Evolutionary conservation across 345 rosid species (phyloP).

Genomic region (Aegle marmelos): DNA sequence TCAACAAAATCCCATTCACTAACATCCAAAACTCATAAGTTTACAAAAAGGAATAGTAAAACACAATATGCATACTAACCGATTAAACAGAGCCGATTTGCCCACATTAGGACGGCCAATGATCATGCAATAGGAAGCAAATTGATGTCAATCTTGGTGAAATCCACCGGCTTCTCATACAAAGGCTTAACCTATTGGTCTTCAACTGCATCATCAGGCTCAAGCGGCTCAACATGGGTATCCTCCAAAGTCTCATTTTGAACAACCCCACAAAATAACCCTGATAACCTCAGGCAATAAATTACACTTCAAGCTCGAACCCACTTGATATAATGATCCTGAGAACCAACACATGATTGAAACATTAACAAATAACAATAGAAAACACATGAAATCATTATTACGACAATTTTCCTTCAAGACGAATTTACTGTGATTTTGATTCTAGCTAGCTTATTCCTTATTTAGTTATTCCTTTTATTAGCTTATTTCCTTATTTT

Average conservation of each 20-base stretch:
- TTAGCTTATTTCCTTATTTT: no score
- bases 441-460: no score
- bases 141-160: slow-evolving; percentile 57
- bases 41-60: background rate
- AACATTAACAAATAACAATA: background rate
- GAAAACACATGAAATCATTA: background rate
- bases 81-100: slow-evolving; percentile 86
- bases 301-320: slow-evolving; percentile 15
- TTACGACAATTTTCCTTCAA: no score
- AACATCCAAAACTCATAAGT: background rate
- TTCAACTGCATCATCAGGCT: slow-evolving; percentile 15
- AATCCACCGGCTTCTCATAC: slow-evolving; percentile 55
- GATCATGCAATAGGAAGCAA: slow-evolving; percentile 75
- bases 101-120: slow-evolving; percentile 96
- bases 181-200: slow-evolving; percentile 25
- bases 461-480: no score
- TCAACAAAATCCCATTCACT: background rate
- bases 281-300: slow-evolving; percentile 10
- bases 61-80: slow-evolving; percentile 39
- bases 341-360: background rate
- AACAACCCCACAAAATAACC: slow-evolving; percentile 38
- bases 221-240: slow-evolving; percentile 14
- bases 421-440: no score
- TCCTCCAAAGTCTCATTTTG: slow-evolving; percentile 15
- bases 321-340: slow-evolving; percentile 9